Evolutionary conservation across 257 asterid genomes (phyloP), one percentile per base, ranked within the genome.

Genomic region (Haberlea rhodopensis): DNA sequence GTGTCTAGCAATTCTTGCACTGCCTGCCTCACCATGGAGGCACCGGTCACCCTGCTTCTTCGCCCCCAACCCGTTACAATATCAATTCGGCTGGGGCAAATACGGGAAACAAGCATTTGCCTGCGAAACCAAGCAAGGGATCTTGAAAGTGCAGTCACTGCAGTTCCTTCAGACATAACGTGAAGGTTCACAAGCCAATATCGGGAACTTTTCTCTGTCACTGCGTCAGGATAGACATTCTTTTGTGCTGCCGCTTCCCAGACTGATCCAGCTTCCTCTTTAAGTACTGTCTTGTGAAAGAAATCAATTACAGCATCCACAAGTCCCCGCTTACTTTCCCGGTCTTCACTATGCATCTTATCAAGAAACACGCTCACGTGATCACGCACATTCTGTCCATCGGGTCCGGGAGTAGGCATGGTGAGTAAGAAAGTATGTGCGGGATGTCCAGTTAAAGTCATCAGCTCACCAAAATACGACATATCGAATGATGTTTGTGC

Each of bases 51-150:
- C 73, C 97, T 64, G 68, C 99, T 92, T 81, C 97, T 70, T 7
- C 95, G 80, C 5, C 99, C 99, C 99, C 99, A 92, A 9, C 99
- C 99, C 0, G 99, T 92, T 51, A 89, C 87, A 21, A 92, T 92
- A 68, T 92, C 99, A 40, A 92, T 85, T 1, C 97, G 84, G 66
- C 56, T 76, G 0, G 97, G 97, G 53, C 84, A 57, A 29, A 74
- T 67, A 52, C 99, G 96, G 0, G 95, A 82, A 32, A 56, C 70
- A 2, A 89, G 87, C 85, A 89, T 79, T 75, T 89, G 91, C 26
- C 75, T 75, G n/a, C 91, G 89, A 49, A 92, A 87, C 88, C 91
- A 80, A 16, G 99, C 97, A 19, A 92, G 89, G 1, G 96, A 87
- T 71, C 97, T 85, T 4, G 99, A 89, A 0, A 92, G 71, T 11